Evolutionary conservation across 2,329 filamentous ascomycete species (phyloP).

Genomic region (Ophiostoma angusticollis): DNA sequence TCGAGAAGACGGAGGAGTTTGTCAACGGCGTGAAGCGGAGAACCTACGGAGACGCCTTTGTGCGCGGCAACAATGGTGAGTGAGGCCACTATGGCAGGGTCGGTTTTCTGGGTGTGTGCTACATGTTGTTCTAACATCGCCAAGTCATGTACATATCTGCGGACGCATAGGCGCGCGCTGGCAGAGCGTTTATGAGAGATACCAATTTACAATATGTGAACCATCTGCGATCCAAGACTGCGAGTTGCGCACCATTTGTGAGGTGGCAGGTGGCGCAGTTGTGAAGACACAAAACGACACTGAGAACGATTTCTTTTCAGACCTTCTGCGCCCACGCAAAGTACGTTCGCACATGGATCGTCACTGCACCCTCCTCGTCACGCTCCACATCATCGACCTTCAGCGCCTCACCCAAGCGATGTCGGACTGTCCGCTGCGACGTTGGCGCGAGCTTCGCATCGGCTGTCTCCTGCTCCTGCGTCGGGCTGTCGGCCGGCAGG

Average conservation of each 20-base stretch:
- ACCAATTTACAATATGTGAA: no score
- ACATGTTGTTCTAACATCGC: constrained; percentile 12
- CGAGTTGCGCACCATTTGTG: no score
- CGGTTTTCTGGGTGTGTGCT: not conserved
- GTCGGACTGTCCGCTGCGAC: constrained; percentile 34
- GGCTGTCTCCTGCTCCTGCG: not conserved
- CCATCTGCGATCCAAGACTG: no score
- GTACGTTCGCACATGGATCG: constrained; percentile 50
- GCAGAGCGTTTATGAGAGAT: no score
- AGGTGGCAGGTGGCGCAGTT: not conserved
- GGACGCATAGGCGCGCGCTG: constrained; percentile 28
- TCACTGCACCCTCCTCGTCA: constrained; percentile 50
- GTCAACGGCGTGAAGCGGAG: constrained; percentile 73
- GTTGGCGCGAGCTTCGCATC: constrained; percentile 16
- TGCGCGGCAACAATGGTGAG: constrained; percentile 81
- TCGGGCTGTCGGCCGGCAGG: constrained; percentile 30
- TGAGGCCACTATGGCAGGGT: constrained; percentile 34
- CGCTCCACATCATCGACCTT: constrained; percentile 41
- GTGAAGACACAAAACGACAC: no score
- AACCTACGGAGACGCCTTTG: constrained; percentile 87
- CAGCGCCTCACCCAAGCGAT: constrained; percentile 41
- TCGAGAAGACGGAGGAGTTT: constrained; percentile 89
- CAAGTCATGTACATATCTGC: constrained; percentile 60
- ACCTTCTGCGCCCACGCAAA: constrained; percentile 47
- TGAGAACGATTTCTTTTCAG: constrained; percentile 16